Percentiles rank a stretch among this genome's conserved stretches.
phyloP scores from a whole-genome alignment of 2,329 filamentous ascomycete species.

The Cercospora sojina region DNA sequence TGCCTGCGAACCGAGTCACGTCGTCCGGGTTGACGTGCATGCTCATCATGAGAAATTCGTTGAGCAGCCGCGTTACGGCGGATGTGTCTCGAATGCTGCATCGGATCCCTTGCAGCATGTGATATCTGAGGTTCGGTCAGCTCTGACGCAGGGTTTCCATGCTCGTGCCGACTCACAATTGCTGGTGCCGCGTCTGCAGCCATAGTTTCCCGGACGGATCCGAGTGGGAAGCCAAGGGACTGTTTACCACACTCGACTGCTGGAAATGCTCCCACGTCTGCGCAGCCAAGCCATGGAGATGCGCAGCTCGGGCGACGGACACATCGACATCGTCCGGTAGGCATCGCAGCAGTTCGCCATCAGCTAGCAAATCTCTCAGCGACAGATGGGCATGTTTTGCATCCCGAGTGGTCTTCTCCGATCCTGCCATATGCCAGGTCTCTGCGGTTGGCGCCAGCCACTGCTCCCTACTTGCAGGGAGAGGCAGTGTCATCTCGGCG shows the following conservation, averaged over 20 bases:
- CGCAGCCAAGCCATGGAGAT: slow-evolving; percentile 23
- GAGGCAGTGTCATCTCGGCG: slow-evolving; percentile 23
- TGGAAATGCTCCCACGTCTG: slow-evolving; percentile 27
- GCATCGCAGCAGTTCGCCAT: slow-evolving; percentile 11
- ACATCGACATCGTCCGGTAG: slow-evolving; percentile 17
- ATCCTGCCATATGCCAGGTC: slow-evolving; percentile 16
- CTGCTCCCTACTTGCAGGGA: slow-evolving; percentile 21
- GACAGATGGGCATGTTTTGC: slow-evolving; percentile 5
- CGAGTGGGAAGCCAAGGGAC: background rate
- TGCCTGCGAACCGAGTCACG: slow-evolving; percentile 25
- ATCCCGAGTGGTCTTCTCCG: background rate
- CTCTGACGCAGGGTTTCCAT: background rate
- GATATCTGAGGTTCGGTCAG: background rate
- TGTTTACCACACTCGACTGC: slow-evolving; percentile 16
- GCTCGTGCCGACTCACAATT: slow-evolving; percentile 13
- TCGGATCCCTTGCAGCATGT: slow-evolving; percentile 7
- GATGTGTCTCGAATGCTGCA: background rate
- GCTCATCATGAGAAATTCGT: slow-evolving; percentile 25
- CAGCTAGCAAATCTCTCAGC: slow-evolving; percentile 17
- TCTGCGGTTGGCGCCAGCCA: slow-evolving; percentile 26
- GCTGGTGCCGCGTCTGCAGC: slow-evolving; percentile 27
- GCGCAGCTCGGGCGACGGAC: slow-evolving; percentile 15
- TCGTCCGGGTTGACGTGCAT: slow-evolving; percentile 24
- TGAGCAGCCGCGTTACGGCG: slow-evolving; percentile 12
- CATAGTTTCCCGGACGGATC: slow-evolving; percentile 25